Conservation (phyloP, 257 asterid genomes). For the Nicotiana tabacum region DNA sequence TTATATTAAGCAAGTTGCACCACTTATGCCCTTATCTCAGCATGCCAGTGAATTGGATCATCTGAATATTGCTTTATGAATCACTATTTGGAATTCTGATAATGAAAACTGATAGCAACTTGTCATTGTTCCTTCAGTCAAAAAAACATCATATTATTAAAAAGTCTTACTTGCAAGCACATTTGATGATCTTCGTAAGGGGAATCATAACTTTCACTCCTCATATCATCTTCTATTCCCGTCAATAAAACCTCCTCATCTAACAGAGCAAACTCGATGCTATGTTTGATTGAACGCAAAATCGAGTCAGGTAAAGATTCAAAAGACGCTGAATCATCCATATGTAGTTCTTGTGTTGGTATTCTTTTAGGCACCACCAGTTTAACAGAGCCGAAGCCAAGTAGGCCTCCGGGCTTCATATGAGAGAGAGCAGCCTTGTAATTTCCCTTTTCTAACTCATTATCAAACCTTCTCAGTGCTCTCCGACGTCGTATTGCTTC, state of each 20-base stretch:
- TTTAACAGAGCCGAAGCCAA: conserved; percentile 50
- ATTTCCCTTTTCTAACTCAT: conserved; percentile 51
- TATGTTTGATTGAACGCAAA: conserved; percentile 33
- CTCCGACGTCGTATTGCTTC: conserved; percentile 39
- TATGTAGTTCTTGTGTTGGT: conserved; percentile 10
- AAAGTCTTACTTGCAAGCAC: conserved; percentile 48
- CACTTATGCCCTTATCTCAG: too few relatives aligned
- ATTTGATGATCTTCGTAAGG: conserved; percentile 37
- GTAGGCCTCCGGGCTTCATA: conserved; percentile 26
- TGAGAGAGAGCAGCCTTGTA: conserved; percentile 51
- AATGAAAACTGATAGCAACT: neutral
- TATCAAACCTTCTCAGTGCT: conserved; percentile 46
- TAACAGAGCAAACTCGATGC: conserved; percentile 40
- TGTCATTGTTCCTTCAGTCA: neutral
- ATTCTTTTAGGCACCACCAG: conserved; percentile 43
- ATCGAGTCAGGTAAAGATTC: conserved; percentile 34
- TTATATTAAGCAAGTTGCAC: neutral
- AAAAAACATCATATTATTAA: neutral
- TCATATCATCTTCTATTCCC: conserved; percentile 18
- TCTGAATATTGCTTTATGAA: too few relatives aligned
- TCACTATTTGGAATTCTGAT: neutral
- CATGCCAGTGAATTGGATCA: too few relatives aligned
- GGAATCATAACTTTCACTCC: conserved; percentile 25
- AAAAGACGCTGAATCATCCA: neutral
- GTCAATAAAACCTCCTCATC: conserved; percentile 20